Percentiles rank a stretch among this genome's conserved stretches.
These are phyloP conservation scores for Leccinum subgranulosum DNA, from an alignment of 768 basidiomycete species.

Conservation along the genomic window DNA sequence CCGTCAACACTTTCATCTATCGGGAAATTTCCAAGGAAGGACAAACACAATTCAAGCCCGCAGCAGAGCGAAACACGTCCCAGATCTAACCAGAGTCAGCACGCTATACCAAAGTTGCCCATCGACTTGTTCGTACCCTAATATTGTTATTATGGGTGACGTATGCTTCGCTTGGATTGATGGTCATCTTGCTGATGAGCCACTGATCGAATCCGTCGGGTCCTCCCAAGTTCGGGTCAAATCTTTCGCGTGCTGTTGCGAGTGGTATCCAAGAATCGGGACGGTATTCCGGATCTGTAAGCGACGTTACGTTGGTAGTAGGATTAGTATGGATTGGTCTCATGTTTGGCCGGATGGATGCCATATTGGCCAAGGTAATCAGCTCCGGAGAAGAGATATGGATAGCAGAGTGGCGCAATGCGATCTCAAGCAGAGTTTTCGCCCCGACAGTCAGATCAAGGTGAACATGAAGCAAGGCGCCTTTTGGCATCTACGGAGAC, in stretches of 20 bases:
- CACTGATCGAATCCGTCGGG: conserved; percentile 66
- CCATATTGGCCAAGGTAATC: conserved; percentile 42
- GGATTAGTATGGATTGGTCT: conserved; percentile 39
- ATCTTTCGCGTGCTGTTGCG: conserved; percentile 49
- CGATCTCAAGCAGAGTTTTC: conserved; percentile 48
- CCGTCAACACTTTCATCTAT: neutral
- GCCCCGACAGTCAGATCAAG: conserved; percentile 71
- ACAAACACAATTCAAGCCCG: conserved; percentile 46
- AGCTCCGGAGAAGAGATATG: conserved; percentile 49
- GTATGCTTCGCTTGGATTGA: conserved; percentile 71
- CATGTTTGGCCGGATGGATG: conserved; percentile 50
- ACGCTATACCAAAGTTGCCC: neutral
- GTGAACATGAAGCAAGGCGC: conserved; percentile 70
- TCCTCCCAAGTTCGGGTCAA: conserved; percentile 52
- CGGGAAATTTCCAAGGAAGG: neutral
- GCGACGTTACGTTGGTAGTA: conserved; percentile 23
- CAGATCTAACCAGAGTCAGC: conserved; percentile 53
- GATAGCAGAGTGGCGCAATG: conserved; percentile 54
- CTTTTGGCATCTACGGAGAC: conserved; percentile 68
- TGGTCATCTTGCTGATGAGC: conserved; percentile 57
- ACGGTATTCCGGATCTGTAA: conserved; percentile 39
- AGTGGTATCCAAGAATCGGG: conserved; percentile 55
- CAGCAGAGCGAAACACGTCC: conserved; percentile 64
- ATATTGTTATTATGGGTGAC: conserved; percentile 65
- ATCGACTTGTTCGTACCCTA: conserved; percentile 41